Conservation (phyloP, 768 basidiomycete genomes). For the Xerocomellus amylosporus region DNA sequence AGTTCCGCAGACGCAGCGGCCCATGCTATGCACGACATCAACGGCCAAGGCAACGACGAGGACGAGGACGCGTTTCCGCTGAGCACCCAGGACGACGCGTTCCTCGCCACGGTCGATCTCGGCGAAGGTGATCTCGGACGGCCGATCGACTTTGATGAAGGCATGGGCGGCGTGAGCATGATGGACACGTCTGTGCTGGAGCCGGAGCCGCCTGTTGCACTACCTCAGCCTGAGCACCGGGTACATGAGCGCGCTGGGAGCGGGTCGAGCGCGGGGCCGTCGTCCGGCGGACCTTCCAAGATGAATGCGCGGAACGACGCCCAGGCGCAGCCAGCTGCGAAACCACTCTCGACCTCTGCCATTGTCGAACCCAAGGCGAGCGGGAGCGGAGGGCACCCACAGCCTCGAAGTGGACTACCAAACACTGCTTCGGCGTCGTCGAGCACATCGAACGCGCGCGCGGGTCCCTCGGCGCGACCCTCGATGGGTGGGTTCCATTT, state of each 20-base stretch:
- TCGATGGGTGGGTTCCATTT: constrained; percentile 52
- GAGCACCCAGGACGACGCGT: constrained; percentile 64
- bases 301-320: not conserved
- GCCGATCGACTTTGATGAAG: constrained; percentile 42
- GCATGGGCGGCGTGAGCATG: constrained; percentile 18
- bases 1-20: not conserved
- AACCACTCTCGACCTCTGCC: not conserved
- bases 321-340: not conserved
- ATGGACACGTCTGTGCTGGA: constrained; percentile 7
- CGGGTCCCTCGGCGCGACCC: constrained; percentile 2
- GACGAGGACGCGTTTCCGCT: constrained; percentile 44
- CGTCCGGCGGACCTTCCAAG: not conserved
- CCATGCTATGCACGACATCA: not conserved
- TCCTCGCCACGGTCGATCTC: constrained; percentile 57
- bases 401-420: not conserved
- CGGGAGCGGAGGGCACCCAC: not conserved
- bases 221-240: not conserved
- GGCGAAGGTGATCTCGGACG: constrained; percentile 41
- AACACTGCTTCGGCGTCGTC: not conserved
- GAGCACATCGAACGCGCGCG: not conserved
- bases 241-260: constrained; percentile 2
- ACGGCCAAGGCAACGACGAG: constrained; percentile 26
- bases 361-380: not conserved
- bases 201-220: not conserved
- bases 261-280: not conserved